Conservation (phyloP, 805 yeast genomes). For the Crinitomyces ghanaensis region DNA sequence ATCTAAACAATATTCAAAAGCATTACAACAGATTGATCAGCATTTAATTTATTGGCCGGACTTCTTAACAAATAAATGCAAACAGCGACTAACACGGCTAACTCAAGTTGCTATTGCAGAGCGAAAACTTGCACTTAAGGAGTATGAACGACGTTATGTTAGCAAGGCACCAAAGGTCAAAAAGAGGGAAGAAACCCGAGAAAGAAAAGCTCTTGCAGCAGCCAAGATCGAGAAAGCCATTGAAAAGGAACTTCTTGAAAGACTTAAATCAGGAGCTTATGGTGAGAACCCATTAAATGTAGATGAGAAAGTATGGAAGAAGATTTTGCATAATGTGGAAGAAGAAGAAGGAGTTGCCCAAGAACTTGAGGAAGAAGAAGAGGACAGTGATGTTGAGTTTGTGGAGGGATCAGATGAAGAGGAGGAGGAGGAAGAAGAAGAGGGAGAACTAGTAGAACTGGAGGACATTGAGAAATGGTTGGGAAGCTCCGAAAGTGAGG, state of each 20-base stretch:
- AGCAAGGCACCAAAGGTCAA: constrained; percentile 90
- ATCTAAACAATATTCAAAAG: constrained; percentile 79
- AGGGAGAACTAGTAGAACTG: constrained; percentile 68
- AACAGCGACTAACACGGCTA: constrained; percentile 87
- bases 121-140: constrained; percentile 80
- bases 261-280: constrained; percentile 95
- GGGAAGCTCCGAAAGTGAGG: constrained; percentile 33
- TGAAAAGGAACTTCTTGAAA: constrained; percentile 86
- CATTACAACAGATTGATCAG: constrained; percentile 78
- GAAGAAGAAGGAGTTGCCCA: constrained; percentile 50
- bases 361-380: constrained; percentile 36
- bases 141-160: constrained; percentile 86
- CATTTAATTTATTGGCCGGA: constrained; percentile 89
- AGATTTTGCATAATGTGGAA: constrained; percentile 69
- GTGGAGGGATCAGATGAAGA: constrained; percentile 89
- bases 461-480: constrained; percentile 88
- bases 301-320: constrained; percentile 92
- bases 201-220: constrained; percentile 91
- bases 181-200: constrained; percentile 89
- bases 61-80: constrained; percentile 82
- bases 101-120: constrained; percentile 94
- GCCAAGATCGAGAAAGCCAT: constrained; percentile 95
- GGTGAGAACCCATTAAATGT: constrained; percentile 97
- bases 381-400: constrained; percentile 58
- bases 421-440: constrained; percentile 40